Evolutionary conservation across 192 early-diverging fungal genomes (phyloP).

Genomic region (Gigaspora rosea): DNA sequence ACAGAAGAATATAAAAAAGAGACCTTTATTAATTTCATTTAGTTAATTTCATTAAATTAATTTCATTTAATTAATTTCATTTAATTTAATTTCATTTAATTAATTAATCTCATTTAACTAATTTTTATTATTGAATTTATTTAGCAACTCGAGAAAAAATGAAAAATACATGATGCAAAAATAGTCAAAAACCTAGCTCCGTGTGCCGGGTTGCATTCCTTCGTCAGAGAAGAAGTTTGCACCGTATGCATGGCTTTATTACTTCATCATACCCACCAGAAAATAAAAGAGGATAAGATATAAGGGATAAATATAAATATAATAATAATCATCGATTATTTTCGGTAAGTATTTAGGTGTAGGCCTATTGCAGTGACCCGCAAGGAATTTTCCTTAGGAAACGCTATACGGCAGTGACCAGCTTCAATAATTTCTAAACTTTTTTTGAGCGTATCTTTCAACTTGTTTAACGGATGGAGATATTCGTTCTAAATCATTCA

Average conservation of each 20-base stretch:
- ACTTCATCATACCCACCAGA: constrained; percentile 8
- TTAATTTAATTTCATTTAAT: too few relatives aligned
- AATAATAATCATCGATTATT: neutral
- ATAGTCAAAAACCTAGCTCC: constrained; percentile 17
- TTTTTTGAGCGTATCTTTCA: constrained; percentile 8
- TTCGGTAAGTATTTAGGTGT: constrained; percentile 2
- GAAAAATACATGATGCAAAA: constrained; percentile 8
- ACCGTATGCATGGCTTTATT: constrained; percentile 10
- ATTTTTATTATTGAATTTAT: too few relatives aligned
- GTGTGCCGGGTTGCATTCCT: constrained; percentile 13
- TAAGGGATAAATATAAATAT: neutral
- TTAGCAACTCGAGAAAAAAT: neutral
- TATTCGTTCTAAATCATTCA: neutral
- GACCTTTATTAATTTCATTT: too few relatives aligned
- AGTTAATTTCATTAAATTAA: too few relatives aligned
- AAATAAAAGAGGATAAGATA: neutral
- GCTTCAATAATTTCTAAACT: constrained; percentile 8
- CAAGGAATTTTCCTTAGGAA: constrained; percentile 16
- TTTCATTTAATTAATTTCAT: too few relatives aligned
- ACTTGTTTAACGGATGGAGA: neutral
- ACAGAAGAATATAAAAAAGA: too few relatives aligned
- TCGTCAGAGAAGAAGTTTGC: constrained; percentile 1
- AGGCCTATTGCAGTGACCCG: constrained; percentile 15
- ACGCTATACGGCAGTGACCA: constrained; percentile 14
- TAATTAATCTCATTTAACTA: too few relatives aligned